Evolutionary conservation across 345 rosid species (phyloP).

Genomic region (Pugionium cornutum): DNA sequence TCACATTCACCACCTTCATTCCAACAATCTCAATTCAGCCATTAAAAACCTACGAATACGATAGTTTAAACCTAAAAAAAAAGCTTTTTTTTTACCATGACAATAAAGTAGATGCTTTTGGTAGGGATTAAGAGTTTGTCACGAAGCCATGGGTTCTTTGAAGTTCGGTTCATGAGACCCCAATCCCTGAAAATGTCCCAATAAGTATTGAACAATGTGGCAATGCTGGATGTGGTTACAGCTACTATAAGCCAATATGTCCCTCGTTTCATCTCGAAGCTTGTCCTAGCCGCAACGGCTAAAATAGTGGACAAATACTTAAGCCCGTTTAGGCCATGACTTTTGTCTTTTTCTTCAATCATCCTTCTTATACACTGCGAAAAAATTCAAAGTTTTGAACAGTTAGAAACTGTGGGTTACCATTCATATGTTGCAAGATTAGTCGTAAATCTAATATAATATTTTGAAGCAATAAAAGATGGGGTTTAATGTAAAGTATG

Average conservation of each 20-base stretch:
- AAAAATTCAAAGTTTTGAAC: not conserved
- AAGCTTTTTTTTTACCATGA: constrained; percentile 51
- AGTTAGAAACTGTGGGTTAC: not conserved
- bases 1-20: constrained; percentile 60
- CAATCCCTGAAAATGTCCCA: constrained; percentile 81
- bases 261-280: constrained; percentile 38
- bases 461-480: not conserved
- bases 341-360: constrained; percentile 54
- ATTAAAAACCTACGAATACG: not conserved
- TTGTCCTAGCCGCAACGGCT: constrained; percentile 57
- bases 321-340: constrained; percentile 48
- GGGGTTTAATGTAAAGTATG: not conserved
- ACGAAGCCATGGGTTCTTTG: constrained; percentile 77
- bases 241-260: constrained; percentile 49
- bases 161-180: constrained; percentile 65
- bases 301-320: constrained; percentile 64
- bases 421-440: too few relatives aligned
- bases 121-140: constrained; percentile 64
- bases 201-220: constrained; percentile 53
- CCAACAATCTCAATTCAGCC: constrained; percentile 1
- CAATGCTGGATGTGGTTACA: constrained; percentile 53
- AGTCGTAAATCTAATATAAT: not conserved
- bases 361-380: constrained; percentile 61
- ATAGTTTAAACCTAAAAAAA: not conserved
- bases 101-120: constrained; percentile 62